Conservation (phyloP, 257 asterid genomes). For the Salvia hispanica region DNA sequence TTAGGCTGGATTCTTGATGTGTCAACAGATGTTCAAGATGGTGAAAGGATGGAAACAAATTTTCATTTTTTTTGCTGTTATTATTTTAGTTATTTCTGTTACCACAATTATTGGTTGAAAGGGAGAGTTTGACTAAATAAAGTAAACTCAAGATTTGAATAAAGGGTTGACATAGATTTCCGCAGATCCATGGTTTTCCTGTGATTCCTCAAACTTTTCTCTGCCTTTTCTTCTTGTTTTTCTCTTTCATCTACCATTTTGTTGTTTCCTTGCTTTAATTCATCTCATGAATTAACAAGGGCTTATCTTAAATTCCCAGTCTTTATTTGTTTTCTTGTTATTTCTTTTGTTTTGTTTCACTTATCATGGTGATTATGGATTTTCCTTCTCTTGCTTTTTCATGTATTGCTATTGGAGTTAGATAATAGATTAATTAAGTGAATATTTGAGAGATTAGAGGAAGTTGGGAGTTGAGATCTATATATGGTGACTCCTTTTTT, state of each 20-base stretch:
- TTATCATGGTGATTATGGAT: conserved; percentile 21
- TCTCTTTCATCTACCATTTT: conserved; percentile 50
- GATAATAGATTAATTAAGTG: neutral
- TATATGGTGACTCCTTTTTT: conserved; percentile 33
- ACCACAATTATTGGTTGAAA: conserved; percentile 44
- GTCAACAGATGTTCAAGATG: conserved; percentile 19
- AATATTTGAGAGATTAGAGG: conserved; percentile 26
- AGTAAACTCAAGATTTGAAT: conserved; percentile 42
- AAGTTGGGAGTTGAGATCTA: conserved; percentile 1
- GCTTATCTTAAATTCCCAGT: conserved; percentile 23
- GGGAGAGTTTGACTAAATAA: conserved; percentile 37
- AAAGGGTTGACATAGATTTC: conserved; percentile 70
- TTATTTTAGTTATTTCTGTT: conserved; percentile 15
- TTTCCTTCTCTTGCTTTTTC: neutral
- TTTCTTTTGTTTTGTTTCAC: neutral
- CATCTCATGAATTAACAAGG: conserved; percentile 34
- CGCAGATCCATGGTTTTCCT: conserved; percentile 86
- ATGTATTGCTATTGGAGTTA: too few species aligned
- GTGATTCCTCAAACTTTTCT: conserved; percentile 57
- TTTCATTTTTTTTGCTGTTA: conserved; percentile 5
- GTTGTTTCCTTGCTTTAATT: conserved; percentile 25
- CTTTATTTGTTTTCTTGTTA: conserved; percentile 28
- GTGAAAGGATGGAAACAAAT: conserved; percentile 34
- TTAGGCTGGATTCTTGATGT: conserved; percentile 24
- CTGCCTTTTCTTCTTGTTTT: conserved; percentile 37